phyloP scores from a whole-genome alignment of 1,284 basidiomycete genomes.

The Inonotus hispidus region DNA sequence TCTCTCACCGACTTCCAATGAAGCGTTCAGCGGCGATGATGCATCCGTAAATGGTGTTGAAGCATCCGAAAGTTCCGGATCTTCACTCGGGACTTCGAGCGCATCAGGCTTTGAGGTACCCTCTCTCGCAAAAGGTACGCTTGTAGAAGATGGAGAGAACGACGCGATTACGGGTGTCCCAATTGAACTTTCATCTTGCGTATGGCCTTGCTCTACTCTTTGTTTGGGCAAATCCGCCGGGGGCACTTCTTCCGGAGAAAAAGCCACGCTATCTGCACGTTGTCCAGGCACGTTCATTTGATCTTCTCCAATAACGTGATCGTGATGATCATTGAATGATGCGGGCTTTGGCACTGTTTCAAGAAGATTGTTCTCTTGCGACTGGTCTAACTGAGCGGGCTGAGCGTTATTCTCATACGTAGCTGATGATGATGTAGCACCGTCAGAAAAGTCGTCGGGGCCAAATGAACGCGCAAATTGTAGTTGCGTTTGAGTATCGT shows the following conservation, averaged over 20 bases:
- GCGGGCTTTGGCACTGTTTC: background rate
- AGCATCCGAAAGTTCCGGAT: background rate
- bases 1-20: conserved; percentile 11
- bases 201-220: background rate
- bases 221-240: background rate
- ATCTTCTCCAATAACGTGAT: background rate
- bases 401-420: background rate
- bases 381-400: background rate
- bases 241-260: background rate
- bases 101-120: background rate
- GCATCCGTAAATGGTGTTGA: conserved; percentile 7
- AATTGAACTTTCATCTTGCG: conserved; percentile 1
- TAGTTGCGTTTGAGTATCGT: background rate
- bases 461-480: background rate
- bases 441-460: background rate
- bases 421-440: too few species aligned
- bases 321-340: background rate
- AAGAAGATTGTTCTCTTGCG: background rate
- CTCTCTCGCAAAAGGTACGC: background rate
- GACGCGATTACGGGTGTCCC: conserved; percentile 6
- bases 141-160: background rate
- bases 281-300: background rate
- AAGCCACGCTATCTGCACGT: background rate
- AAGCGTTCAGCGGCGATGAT: conserved; percentile 6
- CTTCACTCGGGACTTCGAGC: background rate